Evolutionary conservation across 2,329 filamentous ascomycete species (phyloP), one percentile per base, ranked within the genome.

Genomic region (Coniochaeta sp.): DNA sequence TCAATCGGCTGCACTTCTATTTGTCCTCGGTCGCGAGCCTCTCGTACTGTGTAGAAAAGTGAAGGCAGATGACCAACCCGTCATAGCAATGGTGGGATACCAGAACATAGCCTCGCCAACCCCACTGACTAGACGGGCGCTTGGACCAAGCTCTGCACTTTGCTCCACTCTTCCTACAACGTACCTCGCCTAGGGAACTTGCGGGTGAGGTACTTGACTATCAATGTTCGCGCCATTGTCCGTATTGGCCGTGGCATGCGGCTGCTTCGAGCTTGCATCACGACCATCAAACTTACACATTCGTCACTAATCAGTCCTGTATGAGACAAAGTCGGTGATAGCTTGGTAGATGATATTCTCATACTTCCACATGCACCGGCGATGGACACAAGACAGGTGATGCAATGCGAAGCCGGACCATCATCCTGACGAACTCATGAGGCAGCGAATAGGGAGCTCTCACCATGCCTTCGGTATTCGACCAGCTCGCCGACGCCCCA

Each of bases 381-480:
- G 47, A 52, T 52, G 47, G 12, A 14, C 6, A n/a, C 12, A 14
- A 56, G 34, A 57, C 57, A 50, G 58, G 58, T 17, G 8, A 60
- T 58, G 34, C 47, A 38, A 57, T 57, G 54, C 31, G 54, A 57
- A 34, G n/a, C 54, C 9, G 19, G 17, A 36, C n/a, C 11, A 19
- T 36, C 54, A 36, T 12, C 17, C 31, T 34, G 54, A 57, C 11
- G 31, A 57, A 22, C 28, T 57, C 54, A 38, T 34, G 54, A 57
- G 34, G 54, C 31, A n/a, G 4, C 17, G 38, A 2, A 6, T 5
- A 9, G 47, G 47, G 12, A 52, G 47, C 47, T 31, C 47, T 52
- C 66, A 76, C 57, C 62, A 84, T 84, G 81, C 78, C 79, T 66
- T 75, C 76, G 38, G 67, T 66, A 60, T 80, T 79, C 64, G 76